Conservation (phyloP, 1,284 basidiomycete species). For the Gomphus sp. region DNA sequence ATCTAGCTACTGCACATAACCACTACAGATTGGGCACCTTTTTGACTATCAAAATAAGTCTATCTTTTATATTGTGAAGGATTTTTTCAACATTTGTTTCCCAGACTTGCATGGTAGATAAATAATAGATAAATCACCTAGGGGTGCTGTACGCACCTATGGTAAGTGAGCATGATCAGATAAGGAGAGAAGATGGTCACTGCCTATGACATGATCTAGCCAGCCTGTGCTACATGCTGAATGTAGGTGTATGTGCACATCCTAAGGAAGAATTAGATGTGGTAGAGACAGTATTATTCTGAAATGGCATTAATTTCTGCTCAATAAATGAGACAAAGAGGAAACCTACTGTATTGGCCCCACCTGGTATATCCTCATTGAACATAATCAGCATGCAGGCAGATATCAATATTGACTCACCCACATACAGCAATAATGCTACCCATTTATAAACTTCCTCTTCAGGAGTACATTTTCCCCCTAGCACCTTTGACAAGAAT, state of each 20-base stretch:
- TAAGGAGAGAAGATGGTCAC: constrained; percentile 16
- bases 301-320: too few relatives aligned
- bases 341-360: too few relatives aligned
- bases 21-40: too few relatives aligned
- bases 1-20: too few relatives aligned
- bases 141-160: constrained; percentile 2
- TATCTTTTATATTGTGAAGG: too few relatives aligned
- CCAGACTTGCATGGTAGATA: too few relatives aligned
- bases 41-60: too few relatives aligned
- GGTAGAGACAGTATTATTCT: constrained; percentile 7
- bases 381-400: background rate
- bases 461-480: background rate
- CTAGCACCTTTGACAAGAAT: background rate
- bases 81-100: too few relatives aligned
- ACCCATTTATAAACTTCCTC: too few relatives aligned
- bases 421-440: background rate
- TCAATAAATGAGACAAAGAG: too few relatives aligned
- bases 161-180: constrained; percentile 15
- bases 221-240: constrained; percentile 15
- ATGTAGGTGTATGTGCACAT: constrained; percentile 18
- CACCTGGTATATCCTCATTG: background rate
- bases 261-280: constrained; percentile 17
- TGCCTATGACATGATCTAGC: constrained; percentile 17
- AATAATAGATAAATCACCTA: background rate
- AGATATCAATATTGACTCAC: background rate